These are phyloP conservation scores for Sisymbrium irio DNA, from an alignment of 345 rosid species.

Conservation along the genomic window DNA sequence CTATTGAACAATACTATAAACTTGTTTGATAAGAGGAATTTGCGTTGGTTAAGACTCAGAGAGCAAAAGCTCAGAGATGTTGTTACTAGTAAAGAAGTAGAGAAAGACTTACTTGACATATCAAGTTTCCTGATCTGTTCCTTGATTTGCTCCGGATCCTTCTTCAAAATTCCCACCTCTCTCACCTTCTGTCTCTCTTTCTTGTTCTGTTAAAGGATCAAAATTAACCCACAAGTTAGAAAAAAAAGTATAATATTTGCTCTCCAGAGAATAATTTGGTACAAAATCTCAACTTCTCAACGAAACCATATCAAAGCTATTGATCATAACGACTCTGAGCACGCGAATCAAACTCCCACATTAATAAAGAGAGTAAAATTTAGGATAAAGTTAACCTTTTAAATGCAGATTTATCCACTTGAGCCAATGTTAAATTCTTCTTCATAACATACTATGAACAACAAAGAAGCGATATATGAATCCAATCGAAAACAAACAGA, in stretches of 20 bases:
- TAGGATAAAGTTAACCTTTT: background rate
- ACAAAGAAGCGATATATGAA: background rate
- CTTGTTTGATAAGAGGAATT: no score
- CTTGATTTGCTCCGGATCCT: conserved; percentile 85
- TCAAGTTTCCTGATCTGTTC: conserved; percentile 95
- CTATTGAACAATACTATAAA: background rate
- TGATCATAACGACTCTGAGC: background rate
- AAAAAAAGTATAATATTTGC: background rate
- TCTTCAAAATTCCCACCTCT: conserved; percentile 96
- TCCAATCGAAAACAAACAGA: background rate
- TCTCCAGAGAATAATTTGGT: background rate
- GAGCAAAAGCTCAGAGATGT: background rate
- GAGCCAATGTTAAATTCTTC: background rate
- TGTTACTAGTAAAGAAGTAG: background rate
- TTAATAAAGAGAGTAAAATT: background rate
- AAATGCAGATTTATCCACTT: background rate
- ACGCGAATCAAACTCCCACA: background rate
- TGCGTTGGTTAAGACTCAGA: background rate
- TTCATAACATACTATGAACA: background rate
- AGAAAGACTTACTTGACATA: conserved; percentile 67
- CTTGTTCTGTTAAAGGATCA: conserved; percentile 66
- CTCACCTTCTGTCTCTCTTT: conserved; percentile 97
- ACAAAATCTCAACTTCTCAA: background rate
- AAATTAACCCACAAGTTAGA: background rate
- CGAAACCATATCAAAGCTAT: conserved; percentile 1